Conservation (phyloP, 495 filamentous ascomycete genomes). For the Baudoinia panamericana region DNA sequence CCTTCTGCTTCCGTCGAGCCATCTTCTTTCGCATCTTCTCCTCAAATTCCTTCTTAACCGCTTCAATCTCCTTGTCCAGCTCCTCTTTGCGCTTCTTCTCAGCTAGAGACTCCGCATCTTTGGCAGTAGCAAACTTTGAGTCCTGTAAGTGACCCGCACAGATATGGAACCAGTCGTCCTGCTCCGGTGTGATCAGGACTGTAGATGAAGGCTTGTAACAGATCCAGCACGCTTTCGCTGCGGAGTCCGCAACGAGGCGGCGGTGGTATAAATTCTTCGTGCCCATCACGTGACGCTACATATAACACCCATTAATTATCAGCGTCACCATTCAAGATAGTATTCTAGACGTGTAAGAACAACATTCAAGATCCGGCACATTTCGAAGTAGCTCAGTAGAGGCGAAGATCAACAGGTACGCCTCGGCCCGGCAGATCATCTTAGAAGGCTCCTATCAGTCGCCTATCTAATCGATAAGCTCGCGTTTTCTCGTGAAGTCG, state of each 20-base stretch:
- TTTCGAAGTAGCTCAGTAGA: too few species aligned
- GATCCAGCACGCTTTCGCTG: conserved; percentile 70
- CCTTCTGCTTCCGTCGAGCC: conserved; percentile 39
- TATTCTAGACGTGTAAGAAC: too few species aligned
- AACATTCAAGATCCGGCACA: too few species aligned
- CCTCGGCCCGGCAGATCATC: too few species aligned
- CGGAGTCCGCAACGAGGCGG: conserved; percentile 74
- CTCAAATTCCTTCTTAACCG: conserved; percentile 76
- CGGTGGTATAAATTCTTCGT: conserved; percentile 64
- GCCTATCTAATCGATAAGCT: too few species aligned
- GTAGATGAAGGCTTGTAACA: conserved; percentile 81
- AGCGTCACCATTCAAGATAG: too few species aligned
- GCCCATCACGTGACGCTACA: conserved; percentile 4
- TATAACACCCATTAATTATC: too few species aligned
- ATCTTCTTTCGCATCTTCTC: conserved; percentile 66
- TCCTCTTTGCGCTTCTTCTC: conserved; percentile 40
- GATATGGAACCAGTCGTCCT: conserved; percentile 94
- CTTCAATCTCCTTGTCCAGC: conserved; percentile 32
- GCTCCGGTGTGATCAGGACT: conserved; percentile 80
- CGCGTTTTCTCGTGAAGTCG: too few species aligned
- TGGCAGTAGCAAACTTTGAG: conserved; percentile 65
- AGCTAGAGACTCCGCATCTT: conserved; percentile 53
- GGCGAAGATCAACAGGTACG: too few species aligned
- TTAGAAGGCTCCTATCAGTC: too few species aligned
- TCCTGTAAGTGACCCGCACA: conserved; percentile 80